These are phyloP conservation scores for Trichoderma erinaceum DNA, from an alignment of 495 filamentous ascomycete species.

Conservation along the genomic window DNA sequence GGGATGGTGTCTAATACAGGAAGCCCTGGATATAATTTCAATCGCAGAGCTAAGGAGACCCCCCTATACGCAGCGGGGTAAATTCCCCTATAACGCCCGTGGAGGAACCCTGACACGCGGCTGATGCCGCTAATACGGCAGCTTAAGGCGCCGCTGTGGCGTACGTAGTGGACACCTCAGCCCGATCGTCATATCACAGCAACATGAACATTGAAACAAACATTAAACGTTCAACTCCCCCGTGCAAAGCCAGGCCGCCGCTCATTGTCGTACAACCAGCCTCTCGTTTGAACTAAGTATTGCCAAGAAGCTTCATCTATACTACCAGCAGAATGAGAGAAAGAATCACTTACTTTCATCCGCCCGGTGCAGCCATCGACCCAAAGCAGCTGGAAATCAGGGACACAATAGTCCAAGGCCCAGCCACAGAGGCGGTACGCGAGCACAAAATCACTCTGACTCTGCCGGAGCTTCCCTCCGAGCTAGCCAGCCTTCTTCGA, in stretches of 20 bases:
- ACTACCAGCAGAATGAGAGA: constrained; percentile 60
- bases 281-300: too few species aligned
- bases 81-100: constrained; percentile 1
- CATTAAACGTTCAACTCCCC: background rate
- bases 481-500: constrained; percentile 59
- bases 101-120: background rate
- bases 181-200: background rate
- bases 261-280: too few species aligned
- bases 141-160: background rate
- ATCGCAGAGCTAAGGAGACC: background rate
- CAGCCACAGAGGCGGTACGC: constrained; percentile 57
- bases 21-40: background rate
- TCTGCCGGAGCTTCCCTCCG: constrained; percentile 64
- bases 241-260: background rate
- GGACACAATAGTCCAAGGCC: constrained; percentile 44
- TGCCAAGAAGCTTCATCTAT: background rate
- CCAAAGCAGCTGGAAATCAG: constrained; percentile 52
- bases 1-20: background rate
- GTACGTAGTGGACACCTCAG: constrained; percentile 7
- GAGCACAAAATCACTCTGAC: constrained; percentile 75
- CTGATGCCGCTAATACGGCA: background rate
- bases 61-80: background rate
- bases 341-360: constrained; percentile 75
- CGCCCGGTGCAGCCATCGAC: constrained; percentile 52
- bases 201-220: background rate